Percentiles rank a stretch among this genome's conserved stretches.
Evolutionary conservation across 306 rosid species (phyloP).

Genomic region (Dryas octopetala): DNA sequence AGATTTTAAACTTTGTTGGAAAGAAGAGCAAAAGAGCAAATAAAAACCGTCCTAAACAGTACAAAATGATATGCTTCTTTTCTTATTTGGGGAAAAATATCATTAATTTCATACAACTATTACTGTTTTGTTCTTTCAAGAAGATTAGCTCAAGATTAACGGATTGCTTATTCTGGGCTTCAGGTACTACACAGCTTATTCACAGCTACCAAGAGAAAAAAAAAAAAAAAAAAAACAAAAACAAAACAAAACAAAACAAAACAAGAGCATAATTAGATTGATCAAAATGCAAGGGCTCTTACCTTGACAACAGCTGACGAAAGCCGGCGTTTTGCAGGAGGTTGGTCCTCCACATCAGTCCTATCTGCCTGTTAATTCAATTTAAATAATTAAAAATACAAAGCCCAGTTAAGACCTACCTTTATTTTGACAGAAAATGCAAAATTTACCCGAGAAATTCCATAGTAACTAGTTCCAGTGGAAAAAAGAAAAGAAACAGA

Average conservation of each 20-base stretch:
- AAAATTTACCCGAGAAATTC: background rate
- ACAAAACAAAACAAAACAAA: no score
- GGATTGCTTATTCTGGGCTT: no score
- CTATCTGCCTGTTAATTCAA: slow-evolving; percentile 52
- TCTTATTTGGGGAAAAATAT: background rate
- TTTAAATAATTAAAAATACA: background rate
- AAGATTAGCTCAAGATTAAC: no score
- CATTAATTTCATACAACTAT: background rate
- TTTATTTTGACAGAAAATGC: background rate
- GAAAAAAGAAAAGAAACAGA: background rate
- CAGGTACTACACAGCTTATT: no score
- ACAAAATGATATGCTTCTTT: background rate
- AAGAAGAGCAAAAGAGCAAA: background rate
- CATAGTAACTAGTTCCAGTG: background rate
- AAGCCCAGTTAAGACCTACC: background rate
- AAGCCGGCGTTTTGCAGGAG: slow-evolving; percentile 71
- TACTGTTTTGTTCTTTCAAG: background rate
- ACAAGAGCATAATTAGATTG: background rate
- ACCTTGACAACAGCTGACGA: slow-evolving; percentile 97
- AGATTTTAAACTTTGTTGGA: background rate
- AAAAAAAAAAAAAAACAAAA: background rate
- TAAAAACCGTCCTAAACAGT: background rate
- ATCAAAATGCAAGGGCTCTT: background rate
- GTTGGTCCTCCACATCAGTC: slow-evolving; percentile 67
- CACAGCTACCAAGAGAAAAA: background rate